Base-by-base conservation (phyloP, 163 green algal genomes). In the Scenedesmus sp. region DNA sequence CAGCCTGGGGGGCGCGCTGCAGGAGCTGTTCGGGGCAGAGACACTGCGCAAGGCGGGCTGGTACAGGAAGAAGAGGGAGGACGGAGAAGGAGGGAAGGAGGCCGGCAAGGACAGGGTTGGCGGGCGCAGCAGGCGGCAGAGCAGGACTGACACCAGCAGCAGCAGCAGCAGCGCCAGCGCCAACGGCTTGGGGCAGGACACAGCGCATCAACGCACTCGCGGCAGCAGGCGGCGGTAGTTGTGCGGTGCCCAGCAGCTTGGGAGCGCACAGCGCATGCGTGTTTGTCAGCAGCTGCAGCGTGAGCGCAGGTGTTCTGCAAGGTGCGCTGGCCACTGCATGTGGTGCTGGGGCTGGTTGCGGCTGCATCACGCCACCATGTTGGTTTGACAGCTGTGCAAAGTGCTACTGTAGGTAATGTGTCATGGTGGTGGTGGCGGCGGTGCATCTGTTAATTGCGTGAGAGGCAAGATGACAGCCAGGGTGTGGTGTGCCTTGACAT, bases 21-120 rank as follows among this genome's bases (percentile, higher is more conserved):
- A 33, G 3, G 22, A 91, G 20, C 87, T 91, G 26, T 87, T 91
- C 70, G 87, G 87, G 2, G 87, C 87, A 13, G 86, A 53, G 5
- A 33, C 68, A 22, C 72, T 90, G 49, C 43, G 76, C 51, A 46
- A 51, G 35, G 46, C 44, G 2, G 85, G 59, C 44, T 84, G 78
- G 78, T 68, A 40, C 26, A 76, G 82, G 51, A 87, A 78, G 81
- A 86, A 43, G 22, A 73, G 46, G 49, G n/a, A 86, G 30, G 61
- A 73, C 30, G 30, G 65, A 7, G 7, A 76, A 10, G 61, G 22
- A 30, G 65, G 65, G 7, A 40, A 30, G 65, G 65, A 76, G 65
- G 65, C 30, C 9, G 65, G 65, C 16, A 9, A 24, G 4, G 65
- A 40, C 30, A 76, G 30, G 30, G 65, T 5, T 30, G 30, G 65